Conservation (phyloP, 768 basidiomycete genomes). For the Pisolithus albus region DNA sequence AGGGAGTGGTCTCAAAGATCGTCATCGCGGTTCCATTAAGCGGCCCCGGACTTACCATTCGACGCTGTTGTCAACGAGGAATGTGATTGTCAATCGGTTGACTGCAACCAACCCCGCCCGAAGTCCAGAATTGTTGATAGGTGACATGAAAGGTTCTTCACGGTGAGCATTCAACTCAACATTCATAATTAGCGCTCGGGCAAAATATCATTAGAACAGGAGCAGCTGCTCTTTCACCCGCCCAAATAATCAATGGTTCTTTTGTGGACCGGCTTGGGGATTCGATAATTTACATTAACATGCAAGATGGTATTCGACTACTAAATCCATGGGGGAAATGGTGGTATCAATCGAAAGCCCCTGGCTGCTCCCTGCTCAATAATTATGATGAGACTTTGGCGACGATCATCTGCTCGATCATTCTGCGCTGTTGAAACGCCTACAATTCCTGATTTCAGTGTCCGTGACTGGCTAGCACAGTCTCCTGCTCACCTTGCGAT, state of each 20-base stretch:
- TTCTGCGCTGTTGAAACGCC: constrained; percentile 70
- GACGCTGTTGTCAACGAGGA: constrained; percentile 70
- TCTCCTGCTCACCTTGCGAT: constrained; percentile 58
- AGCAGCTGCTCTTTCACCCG: too few relatives aligned
- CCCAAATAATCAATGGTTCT: too few relatives aligned
- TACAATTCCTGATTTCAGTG: constrained; percentile 19
- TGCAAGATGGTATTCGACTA: too few relatives aligned
- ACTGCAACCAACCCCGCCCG: constrained; percentile 23
- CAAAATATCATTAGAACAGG: too few relatives aligned
- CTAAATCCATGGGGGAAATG: too few relatives aligned
- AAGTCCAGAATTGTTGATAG: not conserved
- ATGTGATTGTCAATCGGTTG: constrained; percentile 44
- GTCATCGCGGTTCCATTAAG: not conserved
- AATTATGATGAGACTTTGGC: not conserved
- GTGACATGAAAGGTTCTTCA: constrained; percentile 5
- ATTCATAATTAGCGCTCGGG: too few relatives aligned
- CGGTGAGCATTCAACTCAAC: too few relatives aligned
- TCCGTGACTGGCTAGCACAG: not conserved
- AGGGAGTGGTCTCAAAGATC: not conserved
- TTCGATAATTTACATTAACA: too few relatives aligned
- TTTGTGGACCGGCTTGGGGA: too few relatives aligned
- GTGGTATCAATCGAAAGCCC: too few relatives aligned
- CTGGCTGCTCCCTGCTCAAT: too few relatives aligned
- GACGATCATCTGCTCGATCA: constrained; percentile 44
- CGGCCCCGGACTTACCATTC: constrained; percentile 54